A percentile compares a stretch with the other conserved stretches of the same genome.
Conservation (phyloP, 2,329 filamentous ascomycete species). For the Neopestalotiopsis sp. region DNA sequence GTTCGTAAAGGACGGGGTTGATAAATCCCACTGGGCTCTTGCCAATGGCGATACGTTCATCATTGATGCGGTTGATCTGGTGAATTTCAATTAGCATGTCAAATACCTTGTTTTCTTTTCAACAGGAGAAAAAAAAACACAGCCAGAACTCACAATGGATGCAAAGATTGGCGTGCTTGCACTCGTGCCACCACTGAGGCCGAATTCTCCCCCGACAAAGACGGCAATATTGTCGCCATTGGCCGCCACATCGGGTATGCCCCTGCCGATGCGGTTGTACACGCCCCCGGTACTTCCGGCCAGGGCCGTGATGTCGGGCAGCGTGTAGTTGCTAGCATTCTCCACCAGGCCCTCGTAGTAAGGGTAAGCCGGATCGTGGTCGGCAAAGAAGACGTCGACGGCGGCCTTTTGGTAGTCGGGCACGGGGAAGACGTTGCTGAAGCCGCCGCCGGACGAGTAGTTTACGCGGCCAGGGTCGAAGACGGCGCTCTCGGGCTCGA, state of each 20-base stretch:
- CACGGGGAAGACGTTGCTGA: constrained; percentile 33
- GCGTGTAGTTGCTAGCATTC: constrained; percentile 32
- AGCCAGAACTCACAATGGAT: constrained; percentile 32
- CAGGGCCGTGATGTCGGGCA: constrained; percentile 35
- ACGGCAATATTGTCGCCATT: constrained; percentile 36
- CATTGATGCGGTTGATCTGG: constrained; percentile 51
- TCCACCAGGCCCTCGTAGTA: constrained; percentile 22
- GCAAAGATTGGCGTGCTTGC: constrained; percentile 51
- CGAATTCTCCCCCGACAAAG: constrained; percentile 30
- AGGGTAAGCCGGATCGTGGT: constrained; percentile 19
- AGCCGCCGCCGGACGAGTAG: constrained; percentile 33
- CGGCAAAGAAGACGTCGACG: constrained; percentile 28
- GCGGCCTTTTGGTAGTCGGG: constrained; percentile 30
- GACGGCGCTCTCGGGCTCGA: constrained; percentile 24
- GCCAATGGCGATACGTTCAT: constrained; percentile 45
- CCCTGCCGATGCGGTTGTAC: constrained; percentile 47
- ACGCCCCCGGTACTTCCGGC: constrained; percentile 33
- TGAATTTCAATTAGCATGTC: background rate
- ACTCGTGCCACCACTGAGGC: constrained; percentile 50
- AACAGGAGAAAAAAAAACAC: background rate
- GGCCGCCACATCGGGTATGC: constrained; percentile 50
- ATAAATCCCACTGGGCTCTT: constrained; percentile 53
- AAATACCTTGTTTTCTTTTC: background rate
- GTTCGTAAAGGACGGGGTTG: constrained; percentile 50
- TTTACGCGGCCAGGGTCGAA: constrained; percentile 18